Evolutionary conservation across 179 eudicot species (phyloP), one percentile per base, ranked within the genome.

Genomic region (Camellia oleifera): DNA sequence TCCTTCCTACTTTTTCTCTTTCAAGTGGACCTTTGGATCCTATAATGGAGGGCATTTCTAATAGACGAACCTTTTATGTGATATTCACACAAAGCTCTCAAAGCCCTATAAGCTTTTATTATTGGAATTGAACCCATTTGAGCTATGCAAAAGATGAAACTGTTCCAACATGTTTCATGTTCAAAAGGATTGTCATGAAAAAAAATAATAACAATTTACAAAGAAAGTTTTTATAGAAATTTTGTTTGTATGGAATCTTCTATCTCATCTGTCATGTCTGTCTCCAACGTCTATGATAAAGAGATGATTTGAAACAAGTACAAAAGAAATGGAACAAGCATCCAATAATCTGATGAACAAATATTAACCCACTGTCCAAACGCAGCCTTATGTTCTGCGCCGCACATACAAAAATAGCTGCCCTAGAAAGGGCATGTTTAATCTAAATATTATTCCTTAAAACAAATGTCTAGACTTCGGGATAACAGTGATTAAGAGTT

Each of bases 11-110:
- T 10, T 48, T 20, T 3, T 54, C 40, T 11, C 75, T 20, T 72
- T 69, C 73, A 69, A 45, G 73, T 69, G 54, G 73, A 45, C 75
- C 42, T 52, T 72, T 15, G 9, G 57, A 18, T 72, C 42, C 75
- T 72, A 50, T 72, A 18, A 50, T 20, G 58, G 40, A 18, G 75
- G 60, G 20, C 4, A 9, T n/a, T 18, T 71, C 7, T 50, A n/a
- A 10, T 11, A 71, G 6, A 48, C 48, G 4, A 15, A 7, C 53
- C 74, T 20, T 40, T 17, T 40, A 11, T 61, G 44, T 42, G 8
- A 32, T 68, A 40, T 48, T 71, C 74, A 46, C 20, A 69, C 52
- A 69, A 32, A 14, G 57, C 14, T 17, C 42, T 13, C 45, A 48
- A 13, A 3, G 14, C 74, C 74, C 74, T 17, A 12, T 3, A 48